Conservation (phyloP, 371 early-diverging fungal species). For the Mortierella sp. region DNA sequence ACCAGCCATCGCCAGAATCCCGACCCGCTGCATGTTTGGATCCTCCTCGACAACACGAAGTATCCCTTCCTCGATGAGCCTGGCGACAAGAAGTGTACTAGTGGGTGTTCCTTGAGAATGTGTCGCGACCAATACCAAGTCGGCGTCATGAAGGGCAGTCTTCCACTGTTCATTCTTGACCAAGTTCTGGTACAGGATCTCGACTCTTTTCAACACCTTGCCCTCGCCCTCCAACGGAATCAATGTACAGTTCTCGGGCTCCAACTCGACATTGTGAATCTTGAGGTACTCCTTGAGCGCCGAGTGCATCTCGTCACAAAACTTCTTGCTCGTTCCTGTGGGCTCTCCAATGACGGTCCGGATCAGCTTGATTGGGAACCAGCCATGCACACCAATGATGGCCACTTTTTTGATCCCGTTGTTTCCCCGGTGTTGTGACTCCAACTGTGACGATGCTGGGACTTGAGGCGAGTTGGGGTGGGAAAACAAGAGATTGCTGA, state of each 20-base stretch:
- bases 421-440: slow-evolving; percentile 21
- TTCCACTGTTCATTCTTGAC: slow-evolving; percentile 62
- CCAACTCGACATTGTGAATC: slow-evolving; percentile 67
- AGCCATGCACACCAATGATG: slow-evolving; percentile 89
- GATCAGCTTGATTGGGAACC: slow-evolving; percentile 85
- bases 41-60: slow-evolving; percentile 63
- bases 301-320: slow-evolving; percentile 88
- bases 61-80: slow-evolving; percentile 75
- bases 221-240: slow-evolving; percentile 94
- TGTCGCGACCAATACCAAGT: slow-evolving; percentile 87
- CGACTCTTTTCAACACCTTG: slow-evolving; percentile 85
- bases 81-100: slow-evolving; percentile 79
- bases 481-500: slow-evolving; percentile 29
- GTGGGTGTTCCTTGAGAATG: slow-evolving; percentile 96
- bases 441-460: neutral
- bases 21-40: slow-evolving; percentile 73
- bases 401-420: slow-evolving; percentile 63
- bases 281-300: slow-evolving; percentile 73
- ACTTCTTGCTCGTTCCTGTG: slow-evolving; percentile 89
- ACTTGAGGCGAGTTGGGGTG: neutral
- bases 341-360: slow-evolving; percentile 91
- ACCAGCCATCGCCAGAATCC: slow-evolving; percentile 93
- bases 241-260: slow-evolving; percentile 70
- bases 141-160: slow-evolving; percentile 71
- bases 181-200: slow-evolving; percentile 76